A percentile compares a stretch with the other conserved stretches of the same genome.
phyloP scores from a whole-genome alignment of 208 protist species.

The Leishmania aethiopica region DNA sequence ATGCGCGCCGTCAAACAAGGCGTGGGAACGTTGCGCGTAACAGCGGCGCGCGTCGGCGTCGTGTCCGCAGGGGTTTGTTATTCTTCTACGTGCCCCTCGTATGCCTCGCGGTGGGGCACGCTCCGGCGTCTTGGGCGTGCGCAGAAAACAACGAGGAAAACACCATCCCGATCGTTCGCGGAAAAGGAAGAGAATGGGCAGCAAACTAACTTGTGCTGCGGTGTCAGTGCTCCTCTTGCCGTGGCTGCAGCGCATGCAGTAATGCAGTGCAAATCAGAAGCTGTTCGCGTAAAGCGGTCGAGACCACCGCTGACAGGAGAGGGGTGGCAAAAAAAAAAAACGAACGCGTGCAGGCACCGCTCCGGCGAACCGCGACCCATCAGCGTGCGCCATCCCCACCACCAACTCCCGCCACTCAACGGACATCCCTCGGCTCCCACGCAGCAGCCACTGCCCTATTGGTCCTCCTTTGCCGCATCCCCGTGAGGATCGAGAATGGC shows the following conservation, averaged over 20 bases:
- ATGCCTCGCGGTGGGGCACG: neutral
- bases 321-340: neutral
- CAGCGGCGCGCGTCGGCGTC: neutral
- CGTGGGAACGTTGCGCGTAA: neutral
- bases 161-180: neutral
- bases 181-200: neutral
- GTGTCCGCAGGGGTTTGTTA: neutral
- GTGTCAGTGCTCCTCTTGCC: neutral
- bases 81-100: neutral
- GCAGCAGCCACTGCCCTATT: neutral
- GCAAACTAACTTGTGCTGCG: neutral
- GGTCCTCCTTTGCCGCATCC: neutral
- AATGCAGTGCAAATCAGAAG: neutral
- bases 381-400: neutral
- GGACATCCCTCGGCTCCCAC: neutral
- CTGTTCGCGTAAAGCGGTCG: neutral
- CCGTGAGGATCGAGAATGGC: constrained; percentile 39
- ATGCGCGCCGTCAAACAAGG: neutral
- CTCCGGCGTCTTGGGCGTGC: neutral
- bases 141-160: neutral
- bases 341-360: neutral
- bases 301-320: neutral
- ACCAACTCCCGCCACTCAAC: neutral
- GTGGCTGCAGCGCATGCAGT: neutral
- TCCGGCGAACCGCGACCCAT: neutral